phyloP scores from a whole-genome alignment of 2,329 filamentous ascomycete species.

The Cytospora piceae region DNA sequence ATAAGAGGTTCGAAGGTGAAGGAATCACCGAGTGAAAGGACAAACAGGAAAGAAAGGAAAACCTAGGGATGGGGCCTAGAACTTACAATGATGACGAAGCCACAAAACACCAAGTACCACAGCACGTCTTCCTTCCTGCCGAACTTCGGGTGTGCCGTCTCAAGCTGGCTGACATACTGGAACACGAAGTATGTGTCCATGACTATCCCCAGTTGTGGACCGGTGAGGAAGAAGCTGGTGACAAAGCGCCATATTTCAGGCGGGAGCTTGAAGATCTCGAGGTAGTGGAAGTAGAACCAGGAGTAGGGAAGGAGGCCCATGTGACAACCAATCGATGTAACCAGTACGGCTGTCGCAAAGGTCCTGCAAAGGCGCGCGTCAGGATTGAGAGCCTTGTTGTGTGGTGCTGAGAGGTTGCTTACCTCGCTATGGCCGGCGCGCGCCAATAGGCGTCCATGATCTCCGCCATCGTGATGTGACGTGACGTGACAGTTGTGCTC shows the following conservation, averaged over 20 bases:
- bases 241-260: slow-evolving; percentile 50
- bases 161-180: slow-evolving; percentile 75
- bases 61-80: slow-evolving; percentile 11
- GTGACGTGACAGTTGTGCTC: slow-evolving; percentile 4
- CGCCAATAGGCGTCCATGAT: slow-evolving; percentile 46
- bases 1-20: slow-evolving; percentile 52
- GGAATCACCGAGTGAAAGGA: slow-evolving; percentile 49
- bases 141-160: slow-evolving; percentile 73
- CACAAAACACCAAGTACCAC: slow-evolving; percentile 77
- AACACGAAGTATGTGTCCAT: slow-evolving; percentile 81
- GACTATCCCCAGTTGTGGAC: slow-evolving; percentile 55
- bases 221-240: slow-evolving; percentile 48
- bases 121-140: slow-evolving; percentile 76
- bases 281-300: slow-evolving; percentile 59
- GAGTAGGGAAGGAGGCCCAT: slow-evolving; percentile 55
- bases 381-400: background rate
- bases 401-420: slow-evolving; percentile 30
- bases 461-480: slow-evolving; percentile 42
- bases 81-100: slow-evolving; percentile 77
- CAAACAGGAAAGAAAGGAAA: background rate
- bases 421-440: slow-evolving; percentile 49
- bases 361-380: slow-evolving; percentile 54
- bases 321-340: slow-evolving; percentile 64
- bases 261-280: slow-evolving; percentile 58
- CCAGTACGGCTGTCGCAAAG: slow-evolving; percentile 65